phyloP scores from a whole-genome alignment of 495 filamentous ascomycete species.

The Tuber aestivum region DNA sequence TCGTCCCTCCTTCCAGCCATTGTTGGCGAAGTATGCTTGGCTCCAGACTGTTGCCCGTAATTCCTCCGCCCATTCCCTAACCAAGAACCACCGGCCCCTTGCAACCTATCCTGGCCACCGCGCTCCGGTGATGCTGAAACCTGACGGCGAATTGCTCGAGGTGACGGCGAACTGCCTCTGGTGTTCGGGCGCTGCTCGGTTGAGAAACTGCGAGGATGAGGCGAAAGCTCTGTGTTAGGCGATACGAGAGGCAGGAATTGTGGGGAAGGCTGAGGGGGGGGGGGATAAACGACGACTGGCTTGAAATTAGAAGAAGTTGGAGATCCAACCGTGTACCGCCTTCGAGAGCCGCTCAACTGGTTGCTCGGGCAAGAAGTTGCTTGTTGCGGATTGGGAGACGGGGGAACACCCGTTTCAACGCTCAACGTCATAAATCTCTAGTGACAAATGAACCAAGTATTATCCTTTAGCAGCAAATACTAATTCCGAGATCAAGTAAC shows the following conservation, averaged over 20 bases:
- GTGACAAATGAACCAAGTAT: slow-evolving; percentile 6
- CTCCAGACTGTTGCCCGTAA: slow-evolving; percentile 35
- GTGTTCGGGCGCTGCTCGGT: slow-evolving; percentile 28
- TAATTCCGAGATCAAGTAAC: background rate
- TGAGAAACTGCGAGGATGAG: slow-evolving; percentile 27
- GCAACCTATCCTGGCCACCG: slow-evolving; percentile 15
- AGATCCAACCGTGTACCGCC: slow-evolving; percentile 38
- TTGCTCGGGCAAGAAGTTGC: slow-evolving; percentile 22
- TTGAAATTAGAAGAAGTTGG: slow-evolving; percentile 37
- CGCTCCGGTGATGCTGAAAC: slow-evolving; percentile 40
- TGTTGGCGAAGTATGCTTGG: slow-evolving; percentile 33
- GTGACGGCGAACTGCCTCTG: slow-evolving; percentile 33
- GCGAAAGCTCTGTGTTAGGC: slow-evolving; percentile 26
- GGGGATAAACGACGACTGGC: slow-evolving; percentile 21
- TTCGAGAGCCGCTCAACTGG: slow-evolving; percentile 26
- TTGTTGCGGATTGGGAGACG: slow-evolving; percentile 37
- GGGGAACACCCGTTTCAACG: slow-evolving; percentile 39
- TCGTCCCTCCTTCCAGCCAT: slow-evolving; percentile 41
- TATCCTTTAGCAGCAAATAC: slow-evolving; percentile 5
- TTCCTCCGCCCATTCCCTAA: slow-evolving; percentile 42
- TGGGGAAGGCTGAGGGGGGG: slow-evolving; percentile 9
- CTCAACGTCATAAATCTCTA: slow-evolving; percentile 42
- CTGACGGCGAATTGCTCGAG: slow-evolving; percentile 32
- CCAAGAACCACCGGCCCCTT: slow-evolving; percentile 29
- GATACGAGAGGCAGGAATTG: slow-evolving; percentile 37